Conservation (phyloP, 345 rosid species). For the Eucalyptus marginata region DNA sequence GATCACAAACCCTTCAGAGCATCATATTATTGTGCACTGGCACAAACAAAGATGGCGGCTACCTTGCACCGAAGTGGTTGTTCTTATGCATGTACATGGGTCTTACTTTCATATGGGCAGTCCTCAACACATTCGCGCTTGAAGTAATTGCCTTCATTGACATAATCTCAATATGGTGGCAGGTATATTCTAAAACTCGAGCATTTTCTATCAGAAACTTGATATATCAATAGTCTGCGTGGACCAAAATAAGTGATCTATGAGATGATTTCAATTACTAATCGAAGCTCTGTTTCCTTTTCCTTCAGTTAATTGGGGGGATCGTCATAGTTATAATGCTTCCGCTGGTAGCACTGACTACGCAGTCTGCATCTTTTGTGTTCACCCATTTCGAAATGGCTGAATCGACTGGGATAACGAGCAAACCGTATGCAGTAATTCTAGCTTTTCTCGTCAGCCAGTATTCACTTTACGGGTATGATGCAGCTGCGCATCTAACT, state of each 20-base stretch:
- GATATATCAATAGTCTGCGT: not conserved
- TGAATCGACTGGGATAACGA: slow-evolving; percentile 33
- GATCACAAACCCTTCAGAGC: slow-evolving; percentile 51
- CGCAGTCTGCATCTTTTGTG: slow-evolving; percentile 41
- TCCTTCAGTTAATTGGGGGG: slow-evolving; percentile 38
- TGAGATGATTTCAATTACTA: not conserved
- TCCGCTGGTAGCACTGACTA: slow-evolving; percentile 37
- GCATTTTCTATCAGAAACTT: not conserved
- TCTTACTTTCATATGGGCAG: slow-evolving; percentile 44
- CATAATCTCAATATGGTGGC: slow-evolving; percentile 66
- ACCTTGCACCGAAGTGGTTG: slow-evolving; percentile 42
- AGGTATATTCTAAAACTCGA: slow-evolving; percentile 13
- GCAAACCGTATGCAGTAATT: slow-evolving; percentile 42
- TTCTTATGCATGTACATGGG: slow-evolving; percentile 50
- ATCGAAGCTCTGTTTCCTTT: not conserved
- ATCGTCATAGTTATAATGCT: slow-evolving; percentile 41
- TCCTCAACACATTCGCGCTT: slow-evolving; percentile 47
- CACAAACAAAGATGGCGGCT: slow-evolving; percentile 50
- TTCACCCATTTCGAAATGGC: slow-evolving; percentile 32
- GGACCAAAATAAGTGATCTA: not conserved
- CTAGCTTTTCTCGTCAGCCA: slow-evolving; percentile 50
- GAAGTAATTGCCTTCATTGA: slow-evolving; percentile 52
- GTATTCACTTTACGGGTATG: slow-evolving; percentile 51
- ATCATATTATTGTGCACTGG: slow-evolving; percentile 44
- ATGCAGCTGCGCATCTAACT: slow-evolving; percentile 58